Evolutionary conservation across 2,329 filamentous ascomycete species (phyloP).

Genomic region (Calonectria crousiana): DNA sequence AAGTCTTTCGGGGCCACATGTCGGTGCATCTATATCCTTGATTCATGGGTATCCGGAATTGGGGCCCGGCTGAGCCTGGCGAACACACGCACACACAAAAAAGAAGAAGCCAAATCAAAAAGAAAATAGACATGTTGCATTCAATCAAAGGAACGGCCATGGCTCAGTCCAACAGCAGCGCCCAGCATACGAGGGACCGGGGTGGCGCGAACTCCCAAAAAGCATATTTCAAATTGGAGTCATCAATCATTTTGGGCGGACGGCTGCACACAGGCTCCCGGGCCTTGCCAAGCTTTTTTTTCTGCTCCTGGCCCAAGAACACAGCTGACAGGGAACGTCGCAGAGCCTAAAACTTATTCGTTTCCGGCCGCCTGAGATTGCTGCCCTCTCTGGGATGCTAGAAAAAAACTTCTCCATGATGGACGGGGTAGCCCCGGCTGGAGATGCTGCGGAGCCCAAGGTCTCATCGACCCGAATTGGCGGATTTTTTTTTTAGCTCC

Average conservation of each 20-base stretch:
- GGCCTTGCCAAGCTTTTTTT: background rate
- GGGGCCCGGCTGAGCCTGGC: background rate
- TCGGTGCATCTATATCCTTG: background rate
- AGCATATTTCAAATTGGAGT: constrained; percentile 3
- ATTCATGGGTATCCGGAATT: constrained; percentile 3
- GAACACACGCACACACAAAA: no score
- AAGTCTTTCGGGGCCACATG: background rate
- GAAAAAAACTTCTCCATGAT: background rate
- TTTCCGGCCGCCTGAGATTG: background rate
- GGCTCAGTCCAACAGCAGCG: background rate
- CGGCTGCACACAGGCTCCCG: background rate
- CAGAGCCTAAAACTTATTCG: constrained; percentile 1
- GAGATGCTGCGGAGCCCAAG: background rate
- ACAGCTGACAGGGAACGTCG: background rate
- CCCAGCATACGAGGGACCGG: background rate
- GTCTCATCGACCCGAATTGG: constrained; percentile 8
- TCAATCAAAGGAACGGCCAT: background rate
- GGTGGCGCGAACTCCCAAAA: constrained; percentile 3
- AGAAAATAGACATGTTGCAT: background rate
- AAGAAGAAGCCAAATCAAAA: background rate
- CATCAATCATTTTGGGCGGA: background rate
- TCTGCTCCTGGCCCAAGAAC: background rate
- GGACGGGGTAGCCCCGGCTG: background rate
- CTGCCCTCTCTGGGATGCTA: background rate
- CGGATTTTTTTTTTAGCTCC: background rate